Evolutionary conservation across 176 grass and related monocot species (phyloP), one percentile per base, ranked within the genome.

Genomic region (Ampelocalamus luodianensis): DNA sequence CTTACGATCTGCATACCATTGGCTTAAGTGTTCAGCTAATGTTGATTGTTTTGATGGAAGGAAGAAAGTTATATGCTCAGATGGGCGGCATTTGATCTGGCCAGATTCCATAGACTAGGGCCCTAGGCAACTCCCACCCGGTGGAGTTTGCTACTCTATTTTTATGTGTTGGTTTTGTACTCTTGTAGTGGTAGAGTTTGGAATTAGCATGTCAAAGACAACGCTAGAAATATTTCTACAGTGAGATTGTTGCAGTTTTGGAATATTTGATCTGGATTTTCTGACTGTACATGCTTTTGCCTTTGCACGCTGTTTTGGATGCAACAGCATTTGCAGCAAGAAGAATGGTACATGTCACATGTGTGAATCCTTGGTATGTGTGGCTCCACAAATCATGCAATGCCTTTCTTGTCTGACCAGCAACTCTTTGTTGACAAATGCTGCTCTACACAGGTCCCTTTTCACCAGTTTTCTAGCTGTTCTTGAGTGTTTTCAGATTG

Each of bases 321-420:
- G 77, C 50, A 76, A 13, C 37, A 16, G 11, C 26, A n/a, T 75
- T 43, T 74, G 20, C 23, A 75, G 72, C 72, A 38, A 55, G 8
- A 17, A 37, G 65, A 32, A 50, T 51, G 22, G 18, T 55, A 22
- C 8, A n/a, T n/a, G 55, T 9, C 8, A 23, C 9, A 20, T 8
- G 55, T 59, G 55, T 4, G 55, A 59, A 23, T 59, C 55, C 8
- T 59, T 10, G 56, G n/a, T 59, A 71, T 60, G 48, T 26, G 7
- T 59, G 38, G 26, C 39, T 49, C 39, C 8, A 68, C 59, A 81
- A 27, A 81, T 87, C 78, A 68, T 75, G 27, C 8, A 65, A 68
- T 34, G 48, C 11, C 60, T 78, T 77, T 65, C 22, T 86, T 86
- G 67, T 24, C 10, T 73, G 84, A 39, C 3, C 76, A 79, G 29